Evolutionary conservation across 164 flowering plant species (phyloP), one percentile per base, ranked within the genome.

Genomic region (Kingdonia uniflora): DNA sequence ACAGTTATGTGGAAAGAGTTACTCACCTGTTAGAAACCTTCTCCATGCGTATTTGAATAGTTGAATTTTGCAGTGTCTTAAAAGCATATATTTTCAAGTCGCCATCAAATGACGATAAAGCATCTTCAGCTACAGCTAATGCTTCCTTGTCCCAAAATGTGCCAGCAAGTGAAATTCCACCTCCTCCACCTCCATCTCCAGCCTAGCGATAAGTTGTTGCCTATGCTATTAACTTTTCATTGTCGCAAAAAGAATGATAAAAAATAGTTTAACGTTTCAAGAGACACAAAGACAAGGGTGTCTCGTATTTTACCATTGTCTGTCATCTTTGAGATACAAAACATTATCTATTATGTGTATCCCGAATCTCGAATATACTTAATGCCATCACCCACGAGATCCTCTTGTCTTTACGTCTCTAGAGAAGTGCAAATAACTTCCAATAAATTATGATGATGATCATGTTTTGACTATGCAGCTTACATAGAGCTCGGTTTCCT

Each of bases 111-210:
- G 91, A 77, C 35, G 44, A 8, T 52, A 71, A 60, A 59, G 80
- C 85, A 35, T 77, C 74, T 61, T 85, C 81, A 29, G 92, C 95
- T 45, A 85, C 65, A 26, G 71, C 64, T 35, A 87, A 70, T 38
- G 81, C 95, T 71, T 73, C 71, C 65, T 75, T 76, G 54, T 90
- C 97, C 97, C 97, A 90, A 69, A 64, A 60, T 25, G 83, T 80
- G 19, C 91, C 95, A 40, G 91, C 87, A 55, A 85, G 80, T 44
- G 77, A 62, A 21, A 87, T 74, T 14, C 95, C 95, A 65, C 97
- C 95, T 41, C 97, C 95, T 41, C 67, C 95, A 19, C 65, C 85
- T 52, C 97, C 97, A 83, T 87, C 95, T 24, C 95, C 97, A 42
- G 42, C 74, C 97, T 90, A 61, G 44, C 46, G 12, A 37, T 47